Evolutionary conservation across 805 yeast genomes (phyloP).

Genomic region (Lipomyces sp.): DNA sequence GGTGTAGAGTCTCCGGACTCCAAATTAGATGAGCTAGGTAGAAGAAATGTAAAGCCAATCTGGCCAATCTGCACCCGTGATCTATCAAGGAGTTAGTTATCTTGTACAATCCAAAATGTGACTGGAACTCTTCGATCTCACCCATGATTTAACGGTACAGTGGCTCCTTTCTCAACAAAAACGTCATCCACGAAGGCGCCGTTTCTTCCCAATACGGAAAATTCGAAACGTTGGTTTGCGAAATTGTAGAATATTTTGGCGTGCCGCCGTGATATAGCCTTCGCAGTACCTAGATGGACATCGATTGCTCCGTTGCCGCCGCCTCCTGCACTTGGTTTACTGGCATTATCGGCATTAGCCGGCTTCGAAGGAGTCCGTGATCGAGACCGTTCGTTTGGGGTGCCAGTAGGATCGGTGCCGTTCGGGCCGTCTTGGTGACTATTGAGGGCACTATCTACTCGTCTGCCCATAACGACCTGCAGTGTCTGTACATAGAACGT

Average conservation of each 20-base stretch:
- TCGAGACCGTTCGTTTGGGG: conserved; percentile 22
- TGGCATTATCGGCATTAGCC: conserved; percentile 5
- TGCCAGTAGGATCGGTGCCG: conserved; percentile 4
- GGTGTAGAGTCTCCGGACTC: conserved; percentile 25
- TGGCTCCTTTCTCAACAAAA: conserved; percentile 87
- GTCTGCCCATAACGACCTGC: conserved; percentile 91
- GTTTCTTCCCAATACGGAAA: conserved; percentile 89
- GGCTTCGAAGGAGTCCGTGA: conserved; percentile 20
- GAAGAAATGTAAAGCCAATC: conserved; percentile 81
- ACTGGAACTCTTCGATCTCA: conserved; percentile 48
- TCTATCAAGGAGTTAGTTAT: conserved; percentile 23
- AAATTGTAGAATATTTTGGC: conserved; percentile 96
- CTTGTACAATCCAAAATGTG: background rate
- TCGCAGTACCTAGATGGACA: conserved; percentile 88
- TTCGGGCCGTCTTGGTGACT: conserved; percentile 40
- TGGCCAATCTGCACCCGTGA: conserved; percentile 86
- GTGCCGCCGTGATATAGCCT: conserved; percentile 91
- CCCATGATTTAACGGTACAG: conserved; percentile 82
- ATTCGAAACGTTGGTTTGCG: conserved; percentile 92
- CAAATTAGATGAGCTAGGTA: conserved; percentile 61
- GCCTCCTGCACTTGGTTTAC: conserved; percentile 45
- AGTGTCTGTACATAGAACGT: conserved; percentile 96
- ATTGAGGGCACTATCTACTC: conserved; percentile 62
- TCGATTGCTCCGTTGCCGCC: conserved; percentile 60
- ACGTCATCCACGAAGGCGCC: conserved; percentile 95